Base-by-base conservation (phyloP, 169 alveolate genomes). In the Plasmodium adleri region DNA sequence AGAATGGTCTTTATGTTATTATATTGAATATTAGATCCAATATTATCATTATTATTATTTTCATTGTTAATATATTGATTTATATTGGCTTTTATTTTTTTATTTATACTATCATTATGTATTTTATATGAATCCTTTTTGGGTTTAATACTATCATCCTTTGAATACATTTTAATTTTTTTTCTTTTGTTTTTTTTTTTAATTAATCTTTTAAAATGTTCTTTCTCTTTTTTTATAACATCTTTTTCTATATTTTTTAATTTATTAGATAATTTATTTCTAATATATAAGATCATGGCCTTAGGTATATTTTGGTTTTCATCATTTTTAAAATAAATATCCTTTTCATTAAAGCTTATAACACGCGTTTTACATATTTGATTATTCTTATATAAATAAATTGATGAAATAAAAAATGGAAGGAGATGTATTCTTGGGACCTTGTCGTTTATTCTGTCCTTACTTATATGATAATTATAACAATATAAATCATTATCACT, bases 341-440 rank as follows among this genome's bases (percentile, higher is more conserved):
- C 88, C 15, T 17, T 74, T 39, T 74, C 88, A 47, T 74, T 74
- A 59, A 59, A 74, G 32, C 73, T 74, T 8, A 74, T 59, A 7
- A 74, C 88, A n/a, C 88, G 26, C 20, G 88, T 74, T 60, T 59
- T 62, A 49, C 88, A 74, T 2, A 74, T 64, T 17, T 10, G 47
- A 43, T 9, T 6, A 12, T 74, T 74, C 45, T 59, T 74, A 47
- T 63, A 52, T 22, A 74, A 59, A 26, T 47, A 50, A 10, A 58
- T 62, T 39, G 54, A 58, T 59, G 88, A 74, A 12, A 28, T 74
- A 49, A 74, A 74, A 74, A 74, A 74, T 20, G 88, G 88, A 3
- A 74, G 24, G 20, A 59, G 52, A 32, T 74, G 73, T 32, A 74
- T 72, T 58, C 50, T 60, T 15, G 20, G n/a, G 70, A 74, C 71